Evolutionary conservation across 139 green algal species (phyloP).

Genomic region (Pycnococcus provasolii): DNA sequence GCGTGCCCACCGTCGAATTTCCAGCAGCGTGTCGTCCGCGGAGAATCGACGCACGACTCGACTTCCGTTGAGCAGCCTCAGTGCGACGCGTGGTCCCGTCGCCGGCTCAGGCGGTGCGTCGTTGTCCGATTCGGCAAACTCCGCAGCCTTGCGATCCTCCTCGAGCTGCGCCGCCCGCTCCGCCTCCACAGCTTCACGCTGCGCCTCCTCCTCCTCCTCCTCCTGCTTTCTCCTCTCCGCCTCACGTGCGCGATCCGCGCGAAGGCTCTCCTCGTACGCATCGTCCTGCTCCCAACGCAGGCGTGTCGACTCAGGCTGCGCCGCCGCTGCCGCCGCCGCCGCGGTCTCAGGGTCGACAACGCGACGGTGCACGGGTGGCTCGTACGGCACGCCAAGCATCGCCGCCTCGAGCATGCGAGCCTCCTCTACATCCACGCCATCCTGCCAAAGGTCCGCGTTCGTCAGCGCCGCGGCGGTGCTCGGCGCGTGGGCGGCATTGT

Average conservation of each 20-base stretch:
- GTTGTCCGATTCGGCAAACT: not conserved
- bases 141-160: not conserved
- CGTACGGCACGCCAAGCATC: constrained; percentile 63
- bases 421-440: constrained; percentile 49
- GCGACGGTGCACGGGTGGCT: constrained; percentile 5
- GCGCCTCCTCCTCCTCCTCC: constrained; percentile 16
- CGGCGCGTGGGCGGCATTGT: too few species aligned
- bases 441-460: not conserved
- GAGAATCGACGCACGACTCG: not conserved
- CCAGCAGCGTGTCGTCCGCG: too few species aligned
- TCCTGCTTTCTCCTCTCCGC: constrained; percentile 18
- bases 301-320: constrained; percentile 26
- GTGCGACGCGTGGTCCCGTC: not conserved
- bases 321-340: constrained; percentile 16
- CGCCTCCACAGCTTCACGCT: constrained; percentile 16
- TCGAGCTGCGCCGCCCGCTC: not conserved
- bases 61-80: not conserved
- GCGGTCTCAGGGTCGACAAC: not conserved
- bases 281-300: constrained; percentile 57
- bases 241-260: constrained; percentile 19
- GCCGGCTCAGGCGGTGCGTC: not conserved
- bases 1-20: too few species aligned
- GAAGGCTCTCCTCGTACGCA: constrained; percentile 58
- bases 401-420: constrained; percentile 67
- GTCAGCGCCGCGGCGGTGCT: too few species aligned